Conservation (phyloP, 495 filamentous ascomycete genomes). For the Talaromyces trachyspermus region DNA sequence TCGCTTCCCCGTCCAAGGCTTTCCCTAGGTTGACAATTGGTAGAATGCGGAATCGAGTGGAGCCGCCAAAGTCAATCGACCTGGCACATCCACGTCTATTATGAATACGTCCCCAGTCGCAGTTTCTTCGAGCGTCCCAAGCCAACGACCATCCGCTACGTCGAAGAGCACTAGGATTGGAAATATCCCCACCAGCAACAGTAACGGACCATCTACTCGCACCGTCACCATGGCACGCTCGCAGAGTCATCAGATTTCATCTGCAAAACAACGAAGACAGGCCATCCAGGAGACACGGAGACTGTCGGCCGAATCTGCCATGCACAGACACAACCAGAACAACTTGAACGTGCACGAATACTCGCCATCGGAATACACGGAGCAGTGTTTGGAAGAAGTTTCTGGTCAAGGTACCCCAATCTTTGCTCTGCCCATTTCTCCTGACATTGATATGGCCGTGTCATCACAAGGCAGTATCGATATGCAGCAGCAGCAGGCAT, state of each 20-base stretch:
- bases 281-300: conserved; percentile 16
- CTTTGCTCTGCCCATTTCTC: conserved; percentile 23
- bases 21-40: conserved; percentile 41
- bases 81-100: not conserved
- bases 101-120: not conserved
- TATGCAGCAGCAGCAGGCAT: conserved; percentile 1
- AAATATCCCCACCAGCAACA: conserved; percentile 14
- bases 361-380: conserved; percentile 36
- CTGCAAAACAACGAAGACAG: conserved; percentile 1
- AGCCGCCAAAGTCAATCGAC: too few relatives aligned
- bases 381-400: conserved; percentile 27
- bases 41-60: conserved; percentile 36
- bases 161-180: conserved; percentile 21
- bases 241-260: conserved; percentile 36
- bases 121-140: conserved; percentile 12
- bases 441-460: conserved; percentile 17
- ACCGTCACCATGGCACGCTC: conserved; percentile 38
- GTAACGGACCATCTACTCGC: conserved; percentile 21
- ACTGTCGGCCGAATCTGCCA: conserved; percentile 28
- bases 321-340: conserved; percentile 16
- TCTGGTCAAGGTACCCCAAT: conserved; percentile 20
- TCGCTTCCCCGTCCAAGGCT: conserved; percentile 14
- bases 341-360: conserved; percentile 37
- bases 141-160: too few relatives aligned
- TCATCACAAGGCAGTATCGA: conserved; percentile 11